Base-by-base conservation (phyloP, 2,329 filamentous ascomycete genomes). In the Xylariaceae sp. region DNA sequence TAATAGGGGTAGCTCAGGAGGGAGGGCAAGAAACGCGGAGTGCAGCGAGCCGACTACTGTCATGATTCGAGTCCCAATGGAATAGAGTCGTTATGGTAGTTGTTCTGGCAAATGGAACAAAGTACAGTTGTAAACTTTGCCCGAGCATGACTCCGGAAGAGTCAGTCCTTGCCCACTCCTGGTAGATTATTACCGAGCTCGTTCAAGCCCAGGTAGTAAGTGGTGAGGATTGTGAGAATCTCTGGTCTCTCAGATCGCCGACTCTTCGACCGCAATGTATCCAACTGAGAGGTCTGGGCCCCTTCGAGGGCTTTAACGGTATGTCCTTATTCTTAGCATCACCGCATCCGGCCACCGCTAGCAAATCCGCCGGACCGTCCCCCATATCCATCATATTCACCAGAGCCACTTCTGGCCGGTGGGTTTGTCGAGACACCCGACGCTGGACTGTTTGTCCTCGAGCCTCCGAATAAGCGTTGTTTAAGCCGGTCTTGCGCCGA, bases 401-500 rank as follows among this genome's bases (percentile, higher is more conserved):
- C 69, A 15, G 71, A 70, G 2, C 68, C 69, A n/a, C 71, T 70
- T 51, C 71, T 71, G 56, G 70, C 68, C 56, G 68, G 65, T 50
- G 80, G 78, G 59, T 79, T 77, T 62, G 80, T 82, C 4, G 80
- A 79, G 2, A 77, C 76, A 18, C 69, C 68, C 15, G 74, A 71
- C 23, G 76, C 76, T 7, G 85, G 83, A 64, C 84, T 87, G 52
- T 78, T 77, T 49, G 82, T 82, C 65, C 82, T 79, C 18, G 82
- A 74, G 4, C 79, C 82, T n/a, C 84, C 85, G 80, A 91, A 91
- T 51, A 96, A 76, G 62, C 90, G 79, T 68, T 92, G 90, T 71
- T 91, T 90, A 67, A 97, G 77, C 66, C 90, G 81, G 68, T 96
- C 90, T 75, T 95, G 90, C 54, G 91, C 91, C 17, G 86, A 85